Percentiles rank a stretch among this genome's conserved stretches.
Evolutionary conservation across 768 basidiomycete species (phyloP).

Genomic region (Russula foetens): DNA sequence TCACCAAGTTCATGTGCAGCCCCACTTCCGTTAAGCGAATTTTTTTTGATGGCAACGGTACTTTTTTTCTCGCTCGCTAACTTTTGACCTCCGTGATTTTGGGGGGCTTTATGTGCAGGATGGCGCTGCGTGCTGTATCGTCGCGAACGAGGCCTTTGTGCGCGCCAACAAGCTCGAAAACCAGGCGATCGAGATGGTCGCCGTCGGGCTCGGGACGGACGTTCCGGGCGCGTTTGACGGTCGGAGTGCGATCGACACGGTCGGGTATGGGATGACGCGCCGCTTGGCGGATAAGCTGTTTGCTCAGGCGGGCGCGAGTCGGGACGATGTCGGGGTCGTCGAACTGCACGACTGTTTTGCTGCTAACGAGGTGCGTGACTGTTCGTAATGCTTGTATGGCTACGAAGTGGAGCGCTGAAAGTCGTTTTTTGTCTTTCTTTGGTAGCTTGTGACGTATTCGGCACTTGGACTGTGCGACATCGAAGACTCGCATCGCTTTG

Average conservation of each 20-base stretch:
- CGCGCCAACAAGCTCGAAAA: conserved; percentile 65
- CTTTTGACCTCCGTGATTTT: not conserved
- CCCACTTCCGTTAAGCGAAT: conserved; percentile 46
- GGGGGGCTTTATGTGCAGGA: conserved; percentile 35
- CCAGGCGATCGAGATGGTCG: conserved; percentile 79
- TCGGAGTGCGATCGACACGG: conserved; percentile 66
- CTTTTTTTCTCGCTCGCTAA: too few species aligned
- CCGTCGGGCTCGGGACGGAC: conserved; percentile 60
- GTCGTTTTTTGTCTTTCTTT: not conserved
- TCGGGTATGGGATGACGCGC: conserved; percentile 76
- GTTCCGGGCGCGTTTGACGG: conserved; percentile 54
- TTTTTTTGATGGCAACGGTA: too few species aligned
- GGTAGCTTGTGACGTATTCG: conserved; percentile 71
- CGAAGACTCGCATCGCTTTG: conserved; percentile 65
- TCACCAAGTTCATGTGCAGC: conserved; percentile 83
- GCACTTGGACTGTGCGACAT: conserved; percentile 63
- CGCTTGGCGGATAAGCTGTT: conserved; percentile 62
- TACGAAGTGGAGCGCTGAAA: not conserved
- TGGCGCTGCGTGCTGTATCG: conserved; percentile 66
- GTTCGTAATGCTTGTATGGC: not conserved
- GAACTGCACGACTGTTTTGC: conserved; percentile 87
- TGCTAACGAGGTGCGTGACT: conserved; percentile 55
- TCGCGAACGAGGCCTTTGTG: conserved; percentile 76
- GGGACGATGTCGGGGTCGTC: conserved; percentile 73
- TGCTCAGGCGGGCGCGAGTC: conserved; percentile 53